Percentiles rank a stretch among this genome's conserved stretches.
phyloP scores from a whole-genome alignment of 2,329 filamentous ascomycete species.

The Pseudogymnoascus sp. region DNA sequence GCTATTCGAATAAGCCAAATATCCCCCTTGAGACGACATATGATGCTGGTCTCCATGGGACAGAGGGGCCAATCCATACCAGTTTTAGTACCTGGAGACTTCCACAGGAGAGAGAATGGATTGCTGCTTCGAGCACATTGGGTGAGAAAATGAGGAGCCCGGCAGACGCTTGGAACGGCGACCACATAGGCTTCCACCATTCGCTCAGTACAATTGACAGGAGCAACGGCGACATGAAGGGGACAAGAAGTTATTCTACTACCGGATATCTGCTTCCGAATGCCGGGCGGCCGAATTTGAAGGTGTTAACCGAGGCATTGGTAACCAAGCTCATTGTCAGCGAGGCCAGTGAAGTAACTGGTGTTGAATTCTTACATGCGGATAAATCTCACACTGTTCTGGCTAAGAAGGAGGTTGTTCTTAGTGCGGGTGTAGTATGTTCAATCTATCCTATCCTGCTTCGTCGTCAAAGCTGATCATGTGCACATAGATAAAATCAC shows the following conservation, averaged over 20 bases:
- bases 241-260: conserved; percentile 19
- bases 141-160: conserved; percentile 13
- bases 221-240: conserved; percentile 9
- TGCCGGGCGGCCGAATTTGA: conserved; percentile 50
- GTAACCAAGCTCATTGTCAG: conserved; percentile 62
- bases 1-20: conserved; percentile 13
- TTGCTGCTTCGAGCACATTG: conserved; percentile 13
- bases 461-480: background rate
- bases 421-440: conserved; percentile 23
- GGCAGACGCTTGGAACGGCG: conserved; percentile 16
- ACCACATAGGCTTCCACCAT: conserved; percentile 13
- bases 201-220: conserved; percentile 11
- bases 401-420: conserved; percentile 26
- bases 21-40: conserved; percentile 13
- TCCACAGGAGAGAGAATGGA: conserved; percentile 1
- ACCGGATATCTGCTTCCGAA: conserved; percentile 20
- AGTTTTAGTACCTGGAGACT: conserved; percentile 15
- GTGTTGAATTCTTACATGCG: conserved; percentile 20
- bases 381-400: conserved; percentile 17
- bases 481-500: conserved; percentile 18
- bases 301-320: conserved; percentile 74
- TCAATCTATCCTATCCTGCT: background rate
- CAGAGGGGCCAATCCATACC: conserved; percentile 16
- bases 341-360: conserved; percentile 11
- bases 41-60: conserved; percentile 15